phyloP scores from a whole-genome alignment of 371 early-diverging fungal genomes.

The Apophysomyces variabilis region DNA sequence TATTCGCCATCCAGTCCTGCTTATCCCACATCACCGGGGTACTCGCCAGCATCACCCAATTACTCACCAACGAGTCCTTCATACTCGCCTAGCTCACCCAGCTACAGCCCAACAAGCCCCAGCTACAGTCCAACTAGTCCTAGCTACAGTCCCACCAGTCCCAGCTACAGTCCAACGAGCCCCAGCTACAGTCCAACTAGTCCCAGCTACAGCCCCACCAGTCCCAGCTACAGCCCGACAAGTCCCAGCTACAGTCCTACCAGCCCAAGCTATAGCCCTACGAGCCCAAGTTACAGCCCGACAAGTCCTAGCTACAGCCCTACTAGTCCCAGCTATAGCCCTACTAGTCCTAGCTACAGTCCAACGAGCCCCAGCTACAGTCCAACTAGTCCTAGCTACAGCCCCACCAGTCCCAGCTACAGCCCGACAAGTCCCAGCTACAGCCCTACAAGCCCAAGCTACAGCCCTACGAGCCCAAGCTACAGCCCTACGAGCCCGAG shows the following conservation, averaged over 20 bases:
- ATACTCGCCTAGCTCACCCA: slow-evolving; percentile 66
- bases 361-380: slow-evolving; percentile 77
- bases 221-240: slow-evolving; percentile 73
- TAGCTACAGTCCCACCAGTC: slow-evolving; percentile 70
- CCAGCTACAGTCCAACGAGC: slow-evolving; percentile 71
- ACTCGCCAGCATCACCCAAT: slow-evolving; percentile 76
- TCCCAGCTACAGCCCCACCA: slow-evolving; percentile 78
- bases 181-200: slow-evolving; percentile 83
- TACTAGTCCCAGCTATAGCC: slow-evolving; percentile 78
- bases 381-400: slow-evolving; percentile 78
- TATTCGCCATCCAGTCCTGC: slow-evolving; percentile 63
- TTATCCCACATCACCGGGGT: slow-evolving; percentile 74
- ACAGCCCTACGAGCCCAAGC: slow-evolving; percentile 66
- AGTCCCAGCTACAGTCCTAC: slow-evolving; percentile 77
- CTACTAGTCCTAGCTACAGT: slow-evolving; percentile 71
- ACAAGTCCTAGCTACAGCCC: slow-evolving; percentile 72
- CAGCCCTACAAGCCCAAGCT: slow-evolving; percentile 63
- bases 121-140: slow-evolving; percentile 73
- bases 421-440: slow-evolving; percentile 57
- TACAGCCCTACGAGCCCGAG: slow-evolving; percentile 72
- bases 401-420: slow-evolving; percentile 67
- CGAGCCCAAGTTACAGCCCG: slow-evolving; percentile 64
- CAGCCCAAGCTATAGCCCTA: slow-evolving; percentile 68
- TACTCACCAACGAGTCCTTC: slow-evolving; percentile 70
- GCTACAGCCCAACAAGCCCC: slow-evolving; percentile 68